A percentile compares a stretch with the other conserved stretches of the same genome.
Conservation (phyloP, 176 grass and related monocot genomes). For the Pontederia crassipes region DNA sequence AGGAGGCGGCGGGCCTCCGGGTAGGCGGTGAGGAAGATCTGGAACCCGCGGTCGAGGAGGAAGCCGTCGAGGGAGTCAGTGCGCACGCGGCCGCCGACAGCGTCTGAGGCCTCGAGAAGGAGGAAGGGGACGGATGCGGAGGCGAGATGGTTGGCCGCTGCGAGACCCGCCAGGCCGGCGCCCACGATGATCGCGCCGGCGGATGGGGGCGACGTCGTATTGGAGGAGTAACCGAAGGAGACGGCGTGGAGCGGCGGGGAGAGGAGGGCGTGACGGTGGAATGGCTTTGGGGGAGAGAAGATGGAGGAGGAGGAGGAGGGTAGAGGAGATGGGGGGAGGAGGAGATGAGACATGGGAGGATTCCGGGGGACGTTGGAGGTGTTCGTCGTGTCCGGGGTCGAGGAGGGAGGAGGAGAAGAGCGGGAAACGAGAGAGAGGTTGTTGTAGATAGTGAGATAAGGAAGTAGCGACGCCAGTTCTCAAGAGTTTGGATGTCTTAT, state of each 20-base stretch:
- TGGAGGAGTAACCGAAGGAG: neutral
- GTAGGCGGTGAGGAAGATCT: conserved; percentile 89
- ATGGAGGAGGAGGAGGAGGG: neutral
- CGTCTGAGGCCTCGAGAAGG: conserved; percentile 64
- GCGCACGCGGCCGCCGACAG: conserved; percentile 57
- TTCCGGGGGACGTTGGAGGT: neutral
- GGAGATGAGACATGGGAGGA: neutral
- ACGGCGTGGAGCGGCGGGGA: neutral
- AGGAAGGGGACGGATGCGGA: conserved; percentile 69
- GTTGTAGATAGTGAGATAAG: too few species aligned
- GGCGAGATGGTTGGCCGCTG: conserved; percentile 61
- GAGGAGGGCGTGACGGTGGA: neutral
- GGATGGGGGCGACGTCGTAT: neutral
- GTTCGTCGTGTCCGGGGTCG: neutral
- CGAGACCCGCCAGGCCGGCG: conserved; percentile 66
- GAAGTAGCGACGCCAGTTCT: too few species aligned
- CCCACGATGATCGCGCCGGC: conserved; percentile 51
- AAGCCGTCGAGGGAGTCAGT: conserved; percentile 65
- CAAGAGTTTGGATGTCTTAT: too few species aligned
- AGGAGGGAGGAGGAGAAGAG: too few species aligned
- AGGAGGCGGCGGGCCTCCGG: conserved; percentile 69
- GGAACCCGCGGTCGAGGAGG: conserved; percentile 76
- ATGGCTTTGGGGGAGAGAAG: neutral
- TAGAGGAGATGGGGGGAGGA: neutral
- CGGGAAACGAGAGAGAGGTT: too few species aligned